Evolutionary conservation across 176 grass and related monocot species (phyloP).

Genomic region (Paspalum notatum): DNA sequence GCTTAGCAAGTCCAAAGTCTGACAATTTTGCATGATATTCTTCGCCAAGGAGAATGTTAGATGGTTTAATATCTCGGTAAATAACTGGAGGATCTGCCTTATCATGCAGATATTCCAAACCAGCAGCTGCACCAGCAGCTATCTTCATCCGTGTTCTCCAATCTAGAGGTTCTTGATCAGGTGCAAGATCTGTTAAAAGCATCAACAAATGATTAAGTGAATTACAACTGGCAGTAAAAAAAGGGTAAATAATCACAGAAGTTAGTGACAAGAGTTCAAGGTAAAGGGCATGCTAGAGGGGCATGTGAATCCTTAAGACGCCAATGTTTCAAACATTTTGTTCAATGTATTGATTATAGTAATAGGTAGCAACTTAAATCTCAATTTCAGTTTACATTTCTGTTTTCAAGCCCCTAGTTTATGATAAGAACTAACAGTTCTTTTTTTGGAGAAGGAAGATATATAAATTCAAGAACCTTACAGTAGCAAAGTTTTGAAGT

Average conservation of each 20-base stretch:
- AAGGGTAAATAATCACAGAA: conserved; percentile 22
- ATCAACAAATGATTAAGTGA: conserved; percentile 20
- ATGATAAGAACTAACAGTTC: background rate
- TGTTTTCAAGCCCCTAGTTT: background rate
- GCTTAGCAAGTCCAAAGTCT: conserved; percentile 85
- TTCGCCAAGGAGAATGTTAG: conserved; percentile 82
- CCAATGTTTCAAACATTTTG: background rate
- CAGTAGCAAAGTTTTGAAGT: no score
- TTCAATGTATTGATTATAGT: background rate
- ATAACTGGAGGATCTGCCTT: conserved; percentile 68
- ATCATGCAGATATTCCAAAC: conserved; percentile 80
- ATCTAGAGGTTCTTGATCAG: conserved; percentile 59
- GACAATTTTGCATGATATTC: conserved; percentile 74
- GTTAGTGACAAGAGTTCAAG: background rate
- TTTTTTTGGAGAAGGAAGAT: no score
- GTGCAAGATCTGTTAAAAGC: conserved; percentile 54
- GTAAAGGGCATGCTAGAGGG: background rate
- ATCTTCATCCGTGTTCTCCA: conserved; percentile 89
- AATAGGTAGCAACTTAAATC: background rate
- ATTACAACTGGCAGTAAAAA: conserved; percentile 4
- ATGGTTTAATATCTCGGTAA: conserved; percentile 82
- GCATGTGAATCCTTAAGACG: background rate
- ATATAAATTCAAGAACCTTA: no score
- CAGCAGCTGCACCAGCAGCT: conserved; percentile 71
- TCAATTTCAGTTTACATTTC: conserved; percentile 3